These are phyloP conservation scores for Draba incana DNA, from an alignment of 345 rosid genomes.

Conservation along the genomic window DNA sequence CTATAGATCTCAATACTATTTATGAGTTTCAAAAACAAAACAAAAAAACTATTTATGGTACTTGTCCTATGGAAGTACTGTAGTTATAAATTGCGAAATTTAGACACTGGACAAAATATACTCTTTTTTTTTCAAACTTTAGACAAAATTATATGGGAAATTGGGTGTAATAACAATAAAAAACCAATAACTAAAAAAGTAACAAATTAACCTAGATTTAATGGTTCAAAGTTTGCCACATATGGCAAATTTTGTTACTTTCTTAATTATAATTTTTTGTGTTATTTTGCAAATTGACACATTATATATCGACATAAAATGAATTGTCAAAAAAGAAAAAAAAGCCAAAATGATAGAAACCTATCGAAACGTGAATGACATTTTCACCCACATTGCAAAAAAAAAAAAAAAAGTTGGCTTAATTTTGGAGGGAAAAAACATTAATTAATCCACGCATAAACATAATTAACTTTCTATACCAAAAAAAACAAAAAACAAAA, in stretches of 20 bases:
- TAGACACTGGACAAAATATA: not conserved
- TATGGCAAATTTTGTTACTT: too few relatives aligned
- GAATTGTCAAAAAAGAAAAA: too few relatives aligned
- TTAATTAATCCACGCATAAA: slow-evolving; percentile 21
- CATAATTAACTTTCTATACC: slow-evolving; percentile 17
- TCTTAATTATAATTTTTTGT: too few relatives aligned
- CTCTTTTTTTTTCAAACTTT: too few relatives aligned
- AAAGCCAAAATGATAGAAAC: not conserved
- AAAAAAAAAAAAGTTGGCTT: not conserved
- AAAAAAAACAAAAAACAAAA: not conserved
- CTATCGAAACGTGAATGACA: not conserved
- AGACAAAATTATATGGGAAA: too few relatives aligned
- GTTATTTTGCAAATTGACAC: too few relatives aligned
- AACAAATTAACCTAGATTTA: too few relatives aligned
- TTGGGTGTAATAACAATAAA: too few relatives aligned
- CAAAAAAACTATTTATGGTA: not conserved
- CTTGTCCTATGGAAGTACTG: not conserved
- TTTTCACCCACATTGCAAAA: slow-evolving; percentile 6
- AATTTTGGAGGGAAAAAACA: not conserved
- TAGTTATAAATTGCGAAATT: not conserved
- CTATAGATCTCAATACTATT: not conserved
- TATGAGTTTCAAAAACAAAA: too few relatives aligned
- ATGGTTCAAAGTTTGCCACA: too few relatives aligned
- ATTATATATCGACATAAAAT: too few relatives aligned
- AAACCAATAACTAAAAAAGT: too few relatives aligned